Base-by-base conservation (phyloP, 2,329 filamentous ascomycete species). In the Leptographium radiaticola region DNA sequence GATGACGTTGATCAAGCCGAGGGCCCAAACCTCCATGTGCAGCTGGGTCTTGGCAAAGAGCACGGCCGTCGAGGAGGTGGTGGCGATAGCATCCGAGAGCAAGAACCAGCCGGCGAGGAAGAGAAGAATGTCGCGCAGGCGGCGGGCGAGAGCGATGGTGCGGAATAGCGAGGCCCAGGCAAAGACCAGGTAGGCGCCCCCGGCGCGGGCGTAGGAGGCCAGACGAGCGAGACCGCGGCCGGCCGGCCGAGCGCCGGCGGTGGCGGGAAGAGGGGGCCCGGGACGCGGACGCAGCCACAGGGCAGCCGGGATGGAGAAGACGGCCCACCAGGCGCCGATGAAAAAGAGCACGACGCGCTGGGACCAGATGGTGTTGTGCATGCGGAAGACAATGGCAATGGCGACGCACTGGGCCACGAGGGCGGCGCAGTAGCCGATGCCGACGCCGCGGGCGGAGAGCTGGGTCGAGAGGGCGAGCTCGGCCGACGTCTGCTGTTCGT, bases 21-120 rank as follows among this genome's bases (percentile, higher is more conserved):
- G 71, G 2, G 87, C 87, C 68, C 88, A 89, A 1, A 90, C 84
- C 55, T 84, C 78, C 93, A 98, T 98, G 59, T 86, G 81, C 11
- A 98, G 74, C 58, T 89, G 82, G 0, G 91, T 97, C 70, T 97
- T 97, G 43, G 91, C 93, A 66, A 96, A 98, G 11, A 98, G 75
- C 33, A 97, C 89, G 0, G 93, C 93, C 0, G 93, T 97, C 15
- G 89, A 91, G 38, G 87, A 93, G 0, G 95, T 91, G 0, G 93
- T 97, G 9, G 93, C 93, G 58, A 97, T 89, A 44, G 87, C 89
- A 63, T 98, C 93, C 8, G 87, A 95, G 2, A 98, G 77, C 34
- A 98, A 76, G 65, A 98, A 96, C 93, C 93, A 98, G 7, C 88
- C 89, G 4, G 78, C 81, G 6, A 98, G 77, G 65, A 93, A 93